Percentiles rank a stretch among this genome's conserved stretches.
Conservation (phyloP, 768 basidiomycete genomes). For the Leccinum subgranulosum region DNA sequence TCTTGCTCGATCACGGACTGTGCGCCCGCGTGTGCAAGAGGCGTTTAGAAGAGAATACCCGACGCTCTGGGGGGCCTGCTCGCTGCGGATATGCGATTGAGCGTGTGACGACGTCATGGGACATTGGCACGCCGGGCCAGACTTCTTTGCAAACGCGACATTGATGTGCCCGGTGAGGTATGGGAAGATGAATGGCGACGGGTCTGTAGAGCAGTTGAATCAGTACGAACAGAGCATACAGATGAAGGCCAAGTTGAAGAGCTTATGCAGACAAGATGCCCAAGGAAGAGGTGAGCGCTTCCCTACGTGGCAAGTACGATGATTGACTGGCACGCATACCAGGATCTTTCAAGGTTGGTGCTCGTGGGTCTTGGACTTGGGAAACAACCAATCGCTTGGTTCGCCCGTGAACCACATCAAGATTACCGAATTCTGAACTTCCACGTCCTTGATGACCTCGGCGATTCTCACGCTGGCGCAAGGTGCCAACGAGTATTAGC, state of each 20-base stretch:
- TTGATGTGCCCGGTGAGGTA: no score
- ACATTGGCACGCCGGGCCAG: conserved; percentile 68
- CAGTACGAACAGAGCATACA: no score
- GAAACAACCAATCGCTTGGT: conserved; percentile 80
- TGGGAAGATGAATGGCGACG: no score
- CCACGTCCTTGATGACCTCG: conserved; percentile 55
- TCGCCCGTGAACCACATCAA: conserved; percentile 90
- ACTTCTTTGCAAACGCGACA: conserved; percentile 50
- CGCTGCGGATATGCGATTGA: conserved; percentile 48
- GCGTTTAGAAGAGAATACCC: conserved; percentile 86
- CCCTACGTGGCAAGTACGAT: background rate
- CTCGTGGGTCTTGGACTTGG: conserved; percentile 24
- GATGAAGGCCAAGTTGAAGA: conserved; percentile 65
- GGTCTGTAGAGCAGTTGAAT: no score
- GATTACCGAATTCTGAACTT: conserved; percentile 81
- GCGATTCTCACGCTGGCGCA: conserved; percentile 39
- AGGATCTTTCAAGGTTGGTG: conserved; percentile 37
- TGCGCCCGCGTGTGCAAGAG: no score
- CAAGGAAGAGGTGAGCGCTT: conserved; percentile 54
- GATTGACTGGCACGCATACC: no score
- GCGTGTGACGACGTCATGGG: conserved; percentile 58
- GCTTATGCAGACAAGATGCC: conserved; percentile 80
- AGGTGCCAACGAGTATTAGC: conserved; percentile 51
- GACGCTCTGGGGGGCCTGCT: conserved; percentile 68
- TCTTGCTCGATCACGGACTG: no score